Evolutionary conservation across 2,329 filamentous ascomycete genomes (phyloP).

Genomic region (Aspergillus sclerotialis): DNA sequence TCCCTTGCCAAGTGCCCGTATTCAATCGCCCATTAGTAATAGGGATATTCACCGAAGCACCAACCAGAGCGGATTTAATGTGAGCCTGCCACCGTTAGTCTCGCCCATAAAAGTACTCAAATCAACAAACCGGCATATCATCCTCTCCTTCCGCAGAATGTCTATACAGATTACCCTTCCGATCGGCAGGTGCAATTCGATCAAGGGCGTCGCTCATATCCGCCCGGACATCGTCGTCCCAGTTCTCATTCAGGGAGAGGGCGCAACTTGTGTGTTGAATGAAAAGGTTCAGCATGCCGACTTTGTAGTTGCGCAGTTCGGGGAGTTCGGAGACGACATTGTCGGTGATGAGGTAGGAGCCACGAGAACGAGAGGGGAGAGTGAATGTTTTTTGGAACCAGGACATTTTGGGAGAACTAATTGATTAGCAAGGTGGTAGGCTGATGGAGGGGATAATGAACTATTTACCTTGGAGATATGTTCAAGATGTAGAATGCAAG

Average conservation of each 20-base stretch:
- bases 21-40: slow-evolving; percentile 77
- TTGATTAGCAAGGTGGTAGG: too few relatives aligned
- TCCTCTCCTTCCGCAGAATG: slow-evolving; percentile 83
- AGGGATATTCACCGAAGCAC: slow-evolving; percentile 82
- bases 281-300: slow-evolving; percentile 82
- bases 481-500: too few relatives aligned
- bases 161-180: slow-evolving; percentile 68
- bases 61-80: slow-evolving; percentile 84
- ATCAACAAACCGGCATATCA: slow-evolving; percentile 72
- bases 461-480: too few relatives aligned
- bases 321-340: slow-evolving; percentile 64
- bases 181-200: slow-evolving; percentile 77
- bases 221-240: slow-evolving; percentile 72
- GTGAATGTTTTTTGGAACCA: slow-evolving; percentile 84
- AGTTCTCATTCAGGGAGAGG: slow-evolving; percentile 89
- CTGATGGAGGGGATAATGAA: too few relatives aligned
- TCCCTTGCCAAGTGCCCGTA: slow-evolving; percentile 59
- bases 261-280: slow-evolving; percentile 93
- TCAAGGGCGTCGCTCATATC: slow-evolving; percentile 96
- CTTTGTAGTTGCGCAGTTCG: slow-evolving; percentile 74
- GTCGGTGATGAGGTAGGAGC: slow-evolving; percentile 85
- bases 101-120: background rate
- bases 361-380: slow-evolving; percentile 68
- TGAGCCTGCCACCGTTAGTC: slow-evolving; percentile 56
- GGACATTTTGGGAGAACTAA: slow-evolving; percentile 50